These are phyloP conservation scores for Pilatotrama ljubarskyi DNA, from an alignment of 768 basidiomycete genomes.

Conservation along the genomic window DNA sequence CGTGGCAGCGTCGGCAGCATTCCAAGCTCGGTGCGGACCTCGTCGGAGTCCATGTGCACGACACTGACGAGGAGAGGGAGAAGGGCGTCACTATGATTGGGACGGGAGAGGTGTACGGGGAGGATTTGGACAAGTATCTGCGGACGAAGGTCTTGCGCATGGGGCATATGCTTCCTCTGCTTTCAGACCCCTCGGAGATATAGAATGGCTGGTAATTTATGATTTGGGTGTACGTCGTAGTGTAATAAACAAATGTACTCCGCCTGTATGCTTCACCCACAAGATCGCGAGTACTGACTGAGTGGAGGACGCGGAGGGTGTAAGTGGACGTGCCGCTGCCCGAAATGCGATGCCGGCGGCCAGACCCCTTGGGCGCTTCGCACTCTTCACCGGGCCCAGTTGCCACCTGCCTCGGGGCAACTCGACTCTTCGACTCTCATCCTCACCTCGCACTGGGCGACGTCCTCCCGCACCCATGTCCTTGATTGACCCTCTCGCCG, in stretches of 20 bases:
- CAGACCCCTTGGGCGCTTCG: neutral
- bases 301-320: neutral
- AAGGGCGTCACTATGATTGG: slow-evolving; percentile 82
- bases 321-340: neutral
- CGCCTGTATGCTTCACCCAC: neutral
- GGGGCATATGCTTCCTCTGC: slow-evolving; percentile 86
- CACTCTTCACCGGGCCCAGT: neutral
- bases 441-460: neutral
- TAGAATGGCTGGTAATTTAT: neutral
- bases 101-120: slow-evolving; percentile 70
- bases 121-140: slow-evolving; percentile 92
- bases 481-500: slow-evolving; percentile 76
- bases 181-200: slow-evolving; percentile 20
- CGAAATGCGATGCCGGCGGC: slow-evolving; percentile 1
- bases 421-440: neutral
- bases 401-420: neutral
- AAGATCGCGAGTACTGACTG: too few species aligned
- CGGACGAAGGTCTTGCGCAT: slow-evolving; percentile 95
- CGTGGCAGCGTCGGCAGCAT: slow-evolving; percentile 58
- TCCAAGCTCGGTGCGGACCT: slow-evolving; percentile 9
- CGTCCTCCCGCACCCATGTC: slow-evolving; percentile 12
- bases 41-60: slow-evolving; percentile 31
- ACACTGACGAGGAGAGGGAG: slow-evolving; percentile 39
- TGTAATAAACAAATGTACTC: neutral
- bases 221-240: neutral